Evolutionary conservation across 345 rosid genomes (phyloP).

Genomic region (Hibiscus mutabilis): DNA sequence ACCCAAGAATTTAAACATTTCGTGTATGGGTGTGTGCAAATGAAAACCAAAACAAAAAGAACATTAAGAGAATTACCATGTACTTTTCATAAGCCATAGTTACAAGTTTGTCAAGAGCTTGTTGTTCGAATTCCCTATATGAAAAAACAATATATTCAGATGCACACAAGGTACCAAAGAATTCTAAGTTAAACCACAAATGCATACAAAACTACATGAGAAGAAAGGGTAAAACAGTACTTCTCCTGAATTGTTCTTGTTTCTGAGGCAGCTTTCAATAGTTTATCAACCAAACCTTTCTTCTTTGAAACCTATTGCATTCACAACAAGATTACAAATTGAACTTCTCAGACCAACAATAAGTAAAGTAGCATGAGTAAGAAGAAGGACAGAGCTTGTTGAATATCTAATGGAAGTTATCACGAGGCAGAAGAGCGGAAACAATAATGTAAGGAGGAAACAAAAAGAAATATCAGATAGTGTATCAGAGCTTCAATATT

Average conservation of each 20-base stretch:
- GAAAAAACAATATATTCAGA: conserved; percentile 9
- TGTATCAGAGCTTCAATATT: background rate
- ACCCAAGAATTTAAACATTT: background rate
- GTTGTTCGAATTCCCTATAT: conserved; percentile 64
- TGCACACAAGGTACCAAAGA: conserved; percentile 9
- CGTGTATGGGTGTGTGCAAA: background rate
- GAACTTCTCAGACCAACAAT: background rate
- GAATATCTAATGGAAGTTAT: background rate
- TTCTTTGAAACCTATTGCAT: conserved; percentile 57
- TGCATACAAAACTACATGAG: conserved; percentile 11
- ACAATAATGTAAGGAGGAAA: background rate
- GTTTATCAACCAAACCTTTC: conserved; percentile 50
- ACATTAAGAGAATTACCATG: conserved; percentile 39
- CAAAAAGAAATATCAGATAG: background rate
- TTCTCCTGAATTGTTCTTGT: conserved; percentile 62
- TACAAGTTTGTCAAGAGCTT: conserved; percentile 70
- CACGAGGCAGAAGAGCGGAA: background rate
- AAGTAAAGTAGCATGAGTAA: background rate
- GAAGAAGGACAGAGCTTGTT: background rate
- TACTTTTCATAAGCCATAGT: conserved; percentile 81
- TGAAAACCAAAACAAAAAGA: background rate
- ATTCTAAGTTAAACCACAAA: conserved; percentile 7
- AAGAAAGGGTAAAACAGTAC: conserved; percentile 34
- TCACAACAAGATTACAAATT: conserved; percentile 11
- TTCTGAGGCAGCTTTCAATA: conserved; percentile 56